Conservation (phyloP, 192 early-diverging fungal species). For the Lunasporangiospora selenospora region DNA sequence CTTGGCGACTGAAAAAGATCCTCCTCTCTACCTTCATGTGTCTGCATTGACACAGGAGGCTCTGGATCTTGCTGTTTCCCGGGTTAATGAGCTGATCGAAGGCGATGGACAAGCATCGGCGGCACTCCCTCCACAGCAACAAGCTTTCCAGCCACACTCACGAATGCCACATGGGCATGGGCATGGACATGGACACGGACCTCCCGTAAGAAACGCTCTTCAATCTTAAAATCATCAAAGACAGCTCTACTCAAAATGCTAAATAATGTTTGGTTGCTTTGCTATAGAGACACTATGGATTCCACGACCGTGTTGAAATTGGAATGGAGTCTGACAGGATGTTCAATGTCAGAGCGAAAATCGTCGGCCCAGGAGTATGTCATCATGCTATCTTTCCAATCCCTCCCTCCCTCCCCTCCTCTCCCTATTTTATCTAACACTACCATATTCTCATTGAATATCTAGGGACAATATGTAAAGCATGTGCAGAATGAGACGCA, state of each 20-base stretch:
- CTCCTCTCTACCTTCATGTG: slow-evolving; percentile 82
- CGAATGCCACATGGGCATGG: slow-evolving; percentile 3
- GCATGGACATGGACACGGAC: slow-evolving; percentile 16
- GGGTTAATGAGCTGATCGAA: slow-evolving; percentile 80
- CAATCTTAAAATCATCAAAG: too few relatives aligned
- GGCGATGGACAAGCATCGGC: slow-evolving; percentile 55
- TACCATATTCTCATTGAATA: background rate
- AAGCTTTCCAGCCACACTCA: slow-evolving; percentile 22
- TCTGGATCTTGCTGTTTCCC: slow-evolving; percentile 74
- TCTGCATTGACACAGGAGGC: slow-evolving; percentile 68
- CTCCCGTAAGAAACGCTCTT: slow-evolving; percentile 36
- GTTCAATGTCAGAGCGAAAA: slow-evolving; percentile 86
- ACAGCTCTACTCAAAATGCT: too few relatives aligned
- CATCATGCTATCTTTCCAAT: background rate
- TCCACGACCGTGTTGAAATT: slow-evolving; percentile 75
- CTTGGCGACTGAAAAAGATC: slow-evolving; percentile 77
- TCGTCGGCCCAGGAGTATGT: slow-evolving; percentile 80
- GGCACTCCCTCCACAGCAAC: slow-evolving; percentile 23
- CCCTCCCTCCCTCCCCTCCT: background rate
- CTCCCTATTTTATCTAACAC: background rate
- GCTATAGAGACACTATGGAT: slow-evolving; percentile 49
- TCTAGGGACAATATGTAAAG: slow-evolving; percentile 73
- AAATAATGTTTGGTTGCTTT: background rate
- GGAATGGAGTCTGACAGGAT: slow-evolving; percentile 76
- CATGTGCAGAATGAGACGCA: slow-evolving; percentile 85